These are phyloP conservation scores for Mortierella polycephala DNA, from an alignment of 371 early-diverging fungal species.

Conservation along the genomic window DNA sequence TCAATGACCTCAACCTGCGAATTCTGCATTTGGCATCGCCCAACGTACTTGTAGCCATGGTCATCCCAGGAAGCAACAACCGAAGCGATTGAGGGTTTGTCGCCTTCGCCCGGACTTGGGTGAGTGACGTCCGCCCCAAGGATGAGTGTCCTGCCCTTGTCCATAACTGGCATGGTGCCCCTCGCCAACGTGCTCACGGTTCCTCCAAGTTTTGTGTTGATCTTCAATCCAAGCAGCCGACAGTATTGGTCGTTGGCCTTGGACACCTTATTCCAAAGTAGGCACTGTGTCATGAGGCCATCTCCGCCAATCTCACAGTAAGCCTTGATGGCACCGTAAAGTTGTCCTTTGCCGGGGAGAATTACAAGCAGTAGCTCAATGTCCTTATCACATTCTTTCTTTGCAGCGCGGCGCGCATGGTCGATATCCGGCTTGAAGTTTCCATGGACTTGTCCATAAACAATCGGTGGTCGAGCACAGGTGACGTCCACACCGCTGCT, in stretches of 20 bases:
- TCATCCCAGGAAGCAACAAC: constrained; percentile 66
- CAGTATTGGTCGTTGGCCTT: constrained; percentile 29
- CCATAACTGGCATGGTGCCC: constrained; percentile 48
- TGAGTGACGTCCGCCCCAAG: constrained; percentile 76
- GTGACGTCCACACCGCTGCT: constrained; percentile 13
- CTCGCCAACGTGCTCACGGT: constrained; percentile 43
- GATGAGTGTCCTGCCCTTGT: constrained; percentile 59
- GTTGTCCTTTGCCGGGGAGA: constrained; percentile 14
- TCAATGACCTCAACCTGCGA: constrained; percentile 71
- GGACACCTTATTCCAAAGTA: constrained; percentile 1
- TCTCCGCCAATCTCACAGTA: constrained; percentile 10
- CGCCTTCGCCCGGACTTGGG: constrained; percentile 55
- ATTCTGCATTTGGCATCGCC: constrained; percentile 71
- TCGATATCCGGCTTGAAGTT: constrained; percentile 16
- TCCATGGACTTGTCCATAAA: constrained; percentile 17
- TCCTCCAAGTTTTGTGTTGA: constrained; percentile 62
- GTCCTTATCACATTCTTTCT: neutral
- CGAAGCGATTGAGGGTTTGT: constrained; percentile 44
- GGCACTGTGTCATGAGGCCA: constrained; percentile 39
- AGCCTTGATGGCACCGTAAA: constrained; percentile 26
- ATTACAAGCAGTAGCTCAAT: constrained; percentile 26
- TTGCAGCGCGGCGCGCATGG: neutral
- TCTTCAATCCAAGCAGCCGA: constrained; percentile 60
- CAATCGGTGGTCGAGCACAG: constrained; percentile 11
- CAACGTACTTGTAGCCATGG: constrained; percentile 70